phyloP scores from a whole-genome alignment of 1,284 basidiomycete genomes.

The Melanopsichium pennsylvanicum region DNA sequence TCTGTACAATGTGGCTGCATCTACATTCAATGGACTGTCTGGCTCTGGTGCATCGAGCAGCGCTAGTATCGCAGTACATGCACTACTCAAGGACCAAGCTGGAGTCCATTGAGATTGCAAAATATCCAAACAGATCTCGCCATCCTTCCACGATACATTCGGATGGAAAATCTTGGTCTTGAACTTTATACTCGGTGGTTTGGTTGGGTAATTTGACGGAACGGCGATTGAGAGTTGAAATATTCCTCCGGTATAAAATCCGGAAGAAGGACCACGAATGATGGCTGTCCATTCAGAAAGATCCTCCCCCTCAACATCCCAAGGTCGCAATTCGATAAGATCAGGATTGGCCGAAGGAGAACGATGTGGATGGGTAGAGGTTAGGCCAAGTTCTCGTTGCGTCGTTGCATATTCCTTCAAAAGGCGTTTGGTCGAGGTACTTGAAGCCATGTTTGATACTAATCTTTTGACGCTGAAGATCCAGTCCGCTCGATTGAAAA shows the following conservation, averaged over 20 bases:
- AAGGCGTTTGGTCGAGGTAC: slow-evolving; percentile 36
- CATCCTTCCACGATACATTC: slow-evolving; percentile 60
- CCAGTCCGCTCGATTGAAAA: no score
- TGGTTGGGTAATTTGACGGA: slow-evolving; percentile 56
- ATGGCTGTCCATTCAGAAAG: slow-evolving; percentile 59
- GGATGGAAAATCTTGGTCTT: slow-evolving; percentile 61
- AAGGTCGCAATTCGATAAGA: slow-evolving; percentile 53
- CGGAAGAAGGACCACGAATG: slow-evolving; percentile 37
- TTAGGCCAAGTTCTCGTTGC: slow-evolving; percentile 26
- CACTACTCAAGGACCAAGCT: slow-evolving; percentile 62
- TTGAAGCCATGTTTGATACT: slow-evolving; percentile 24
- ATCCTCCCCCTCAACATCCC: slow-evolving; percentile 52
- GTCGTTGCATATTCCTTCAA: slow-evolving; percentile 50
- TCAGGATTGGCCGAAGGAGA: slow-evolving; percentile 34
- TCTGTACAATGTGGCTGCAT: slow-evolving; percentile 60
- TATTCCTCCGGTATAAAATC: slow-evolving; percentile 39
- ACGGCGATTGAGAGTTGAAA: slow-evolving; percentile 54
- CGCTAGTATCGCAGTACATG: slow-evolving; percentile 61
- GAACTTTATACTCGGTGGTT: slow-evolving; percentile 60
- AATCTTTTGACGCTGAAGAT: no score
- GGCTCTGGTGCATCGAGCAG: slow-evolving; percentile 64
- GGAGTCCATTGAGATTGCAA: slow-evolving; percentile 64
- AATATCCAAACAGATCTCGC: slow-evolving; percentile 66
- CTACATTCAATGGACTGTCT: slow-evolving; percentile 64
- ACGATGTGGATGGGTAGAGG: slow-evolving; percentile 1